Conservation (phyloP, 2,329 filamentous ascomycete genomes). For the Neofusicoccum umdonicola region DNA sequence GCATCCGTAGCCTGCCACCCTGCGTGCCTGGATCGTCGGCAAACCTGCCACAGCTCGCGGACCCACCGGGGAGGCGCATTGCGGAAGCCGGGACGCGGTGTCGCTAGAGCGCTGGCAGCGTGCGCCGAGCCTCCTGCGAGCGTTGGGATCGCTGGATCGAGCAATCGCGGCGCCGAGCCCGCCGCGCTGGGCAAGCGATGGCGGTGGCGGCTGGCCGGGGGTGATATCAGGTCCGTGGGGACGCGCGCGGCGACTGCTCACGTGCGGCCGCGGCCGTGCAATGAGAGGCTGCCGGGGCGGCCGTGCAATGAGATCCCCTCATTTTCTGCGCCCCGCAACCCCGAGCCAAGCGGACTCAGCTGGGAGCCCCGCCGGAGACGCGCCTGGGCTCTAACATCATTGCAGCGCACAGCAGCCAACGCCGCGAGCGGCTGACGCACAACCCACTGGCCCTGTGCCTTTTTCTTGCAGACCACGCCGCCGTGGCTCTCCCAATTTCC, state of each 20-base stretch:
- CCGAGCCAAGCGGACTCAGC: slow-evolving; percentile 8
- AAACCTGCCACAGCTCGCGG: slow-evolving; percentile 12
- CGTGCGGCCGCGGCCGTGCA: neutral
- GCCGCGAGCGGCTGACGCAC: slow-evolving; percentile 7
- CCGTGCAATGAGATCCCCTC: slow-evolving; percentile 14
- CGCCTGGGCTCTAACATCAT: slow-evolving; percentile 13
- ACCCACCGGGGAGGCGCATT: neutral
- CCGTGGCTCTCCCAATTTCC: slow-evolving; percentile 11
- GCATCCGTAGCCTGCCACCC: slow-evolving; percentile 2
- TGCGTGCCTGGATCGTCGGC: slow-evolving; percentile 14
- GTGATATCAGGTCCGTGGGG: slow-evolving; percentile 3
- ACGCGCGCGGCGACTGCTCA: neutral
- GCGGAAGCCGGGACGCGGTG: neutral
- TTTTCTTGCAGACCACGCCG: slow-evolving; percentile 5
- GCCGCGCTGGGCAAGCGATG: neutral
- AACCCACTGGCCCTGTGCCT: slow-evolving; percentile 11
- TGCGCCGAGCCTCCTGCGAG: slow-evolving; percentile 12
- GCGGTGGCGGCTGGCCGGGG: neutral
- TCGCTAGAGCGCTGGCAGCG: neutral
- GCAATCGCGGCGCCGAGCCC: neutral
- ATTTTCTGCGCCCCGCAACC: slow-evolving; percentile 12
- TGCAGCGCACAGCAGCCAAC: slow-evolving; percentile 1
- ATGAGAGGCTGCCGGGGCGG: neutral
- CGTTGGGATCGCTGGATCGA: slow-evolving; percentile 8
- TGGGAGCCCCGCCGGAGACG: slow-evolving; percentile 12